Base-by-base conservation (phyloP, 2,329 filamentous ascomycete species). In the Aspergillus spinulosporus region DNA sequence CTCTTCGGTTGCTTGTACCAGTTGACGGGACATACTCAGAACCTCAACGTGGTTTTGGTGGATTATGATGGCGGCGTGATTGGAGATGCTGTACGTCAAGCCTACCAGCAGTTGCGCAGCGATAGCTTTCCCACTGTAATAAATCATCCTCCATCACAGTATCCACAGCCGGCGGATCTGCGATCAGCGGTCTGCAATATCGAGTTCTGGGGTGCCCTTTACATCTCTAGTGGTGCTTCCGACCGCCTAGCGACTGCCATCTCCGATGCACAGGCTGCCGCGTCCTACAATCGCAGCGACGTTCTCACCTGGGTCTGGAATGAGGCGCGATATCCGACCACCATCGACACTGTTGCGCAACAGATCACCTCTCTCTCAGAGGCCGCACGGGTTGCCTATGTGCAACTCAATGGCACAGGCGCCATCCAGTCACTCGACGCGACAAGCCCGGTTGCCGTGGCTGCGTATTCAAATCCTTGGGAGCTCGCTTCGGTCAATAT, bases 231-330 rank as follows among this genome's bases (percentile, higher is more conserved):
- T n/a, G 72, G 72, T 45, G 76, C 78, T 1, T 78, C 76, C 0
- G 58, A 60, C 2, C 66, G 68, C 4, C 66, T 81, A 2, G 54
- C 64, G 12, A 64, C 68, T 9, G 76, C 75, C 0, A 58, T 80
- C 4, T 56, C 65, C 4, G 71, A 71, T 15, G 70, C 68, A 2
- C 8, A 14, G 4, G 68, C 70, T 1, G 54, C 65, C 4, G 58
- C 65, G 2, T 58, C 56, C 0, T 80, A 79, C 62, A 66, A 79
- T 49, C 51, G 62, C 4, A 59, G 56, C 31, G 55, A 74, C 49
- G 68, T 74, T 2, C 57, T 80, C 2, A 72, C 69, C 5, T 73
- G 74, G 40, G 65, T 79, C 54, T 80, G 76, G 75, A 80, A 80
- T 58, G 72, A 77, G 58, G 76, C 74, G 6, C 72, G 74, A 6